Conservation (phyloP, 768 basidiomycete genomes). For the Russula sp. region DNA sequence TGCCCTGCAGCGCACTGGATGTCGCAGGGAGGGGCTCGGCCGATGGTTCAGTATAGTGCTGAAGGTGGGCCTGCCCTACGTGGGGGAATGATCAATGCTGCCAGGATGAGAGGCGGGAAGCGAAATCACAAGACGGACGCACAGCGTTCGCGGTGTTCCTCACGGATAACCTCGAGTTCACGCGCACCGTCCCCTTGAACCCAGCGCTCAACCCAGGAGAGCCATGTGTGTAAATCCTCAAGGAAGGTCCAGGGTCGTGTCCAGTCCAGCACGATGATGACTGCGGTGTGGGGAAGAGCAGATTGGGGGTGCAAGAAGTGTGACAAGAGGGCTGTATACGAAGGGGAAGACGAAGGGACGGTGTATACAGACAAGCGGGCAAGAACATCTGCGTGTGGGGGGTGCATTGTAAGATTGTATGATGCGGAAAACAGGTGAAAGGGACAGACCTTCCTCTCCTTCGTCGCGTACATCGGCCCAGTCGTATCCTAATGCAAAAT, state of each 20-base stretch:
- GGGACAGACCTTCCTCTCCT: slow-evolving; percentile 79
- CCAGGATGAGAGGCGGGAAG: neutral
- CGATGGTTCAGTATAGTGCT: slow-evolving; percentile 85
- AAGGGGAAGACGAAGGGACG: slow-evolving; percentile 74
- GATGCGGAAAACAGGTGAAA: neutral
- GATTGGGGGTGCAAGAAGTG: slow-evolving; percentile 73
- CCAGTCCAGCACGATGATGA: slow-evolving; percentile 92
- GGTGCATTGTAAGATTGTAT: slow-evolving; percentile 5
- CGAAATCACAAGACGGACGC: slow-evolving; percentile 37
- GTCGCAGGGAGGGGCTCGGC: slow-evolving; percentile 60
- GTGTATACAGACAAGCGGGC: slow-evolving; percentile 88
- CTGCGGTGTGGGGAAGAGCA: slow-evolving; percentile 65
- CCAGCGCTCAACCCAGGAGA: slow-evolving; percentile 84
- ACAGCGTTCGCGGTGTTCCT: slow-evolving; percentile 84
- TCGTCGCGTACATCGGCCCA: slow-evolving; percentile 90
- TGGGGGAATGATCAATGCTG: neutral
- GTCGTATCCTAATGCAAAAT: slow-evolving; percentile 90
- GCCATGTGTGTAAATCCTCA: slow-evolving; percentile 79
- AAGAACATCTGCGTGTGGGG: slow-evolving; percentile 61
- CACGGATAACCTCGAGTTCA: slow-evolving; percentile 69
- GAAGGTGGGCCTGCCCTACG: slow-evolving; percentile 81
- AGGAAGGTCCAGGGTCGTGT: slow-evolving; percentile 91
- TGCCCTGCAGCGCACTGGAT: slow-evolving; percentile 57
- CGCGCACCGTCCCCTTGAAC: slow-evolving; percentile 63
- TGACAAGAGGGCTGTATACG: slow-evolving; percentile 70